phyloP scores from a whole-genome alignment of 2,329 filamentous ascomycete species.

The Ophiosphaerella narmari region DNA sequence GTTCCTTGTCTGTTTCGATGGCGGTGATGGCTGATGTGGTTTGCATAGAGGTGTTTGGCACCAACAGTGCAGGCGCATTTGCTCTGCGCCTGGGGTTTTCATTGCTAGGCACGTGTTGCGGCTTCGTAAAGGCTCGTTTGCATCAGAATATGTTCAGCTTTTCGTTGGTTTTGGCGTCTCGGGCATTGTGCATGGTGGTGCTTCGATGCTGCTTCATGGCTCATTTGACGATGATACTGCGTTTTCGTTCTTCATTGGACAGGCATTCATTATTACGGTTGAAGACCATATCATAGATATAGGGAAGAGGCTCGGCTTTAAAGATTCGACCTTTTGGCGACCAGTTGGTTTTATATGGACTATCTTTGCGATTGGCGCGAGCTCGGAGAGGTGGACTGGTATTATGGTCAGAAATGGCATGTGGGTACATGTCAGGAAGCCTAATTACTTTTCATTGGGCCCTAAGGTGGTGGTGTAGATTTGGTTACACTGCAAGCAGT shows the following conservation, averaged over 20 bases:
- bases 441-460: conserved; percentile 28
- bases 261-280: conserved; percentile 32
- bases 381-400: conserved; percentile 9
- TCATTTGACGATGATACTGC: conserved; percentile 20
- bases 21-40: background rate
- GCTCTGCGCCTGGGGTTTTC: conserved; percentile 18
- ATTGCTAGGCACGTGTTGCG: conserved; percentile 24
- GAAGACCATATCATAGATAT: conserved; percentile 36
- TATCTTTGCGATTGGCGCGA: conserved; percentile 21
- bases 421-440: conserved; percentile 24
- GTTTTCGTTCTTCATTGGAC: conserved; percentile 24
- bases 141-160: conserved; percentile 37
- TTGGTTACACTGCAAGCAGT: background rate
- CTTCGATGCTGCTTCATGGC: conserved; percentile 18
- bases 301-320: conserved; percentile 22
- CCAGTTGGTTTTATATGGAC: conserved; percentile 28
- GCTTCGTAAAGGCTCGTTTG: conserved; percentile 31
- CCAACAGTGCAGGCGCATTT: conserved; percentile 27
- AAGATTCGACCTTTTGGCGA: conserved; percentile 20
- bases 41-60: conserved; percentile 28
- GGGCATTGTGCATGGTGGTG: conserved; percentile 18
- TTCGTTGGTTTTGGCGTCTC: conserved; percentile 30
- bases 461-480: conserved; percentile 3
- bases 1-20: background rate
- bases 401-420: conserved; percentile 13